Evolutionary conservation across 2,329 filamentous ascomycete genomes (phyloP), one percentile per base, ranked within the genome.

Genomic region (Rhexocercosporidium sp.): DNA sequence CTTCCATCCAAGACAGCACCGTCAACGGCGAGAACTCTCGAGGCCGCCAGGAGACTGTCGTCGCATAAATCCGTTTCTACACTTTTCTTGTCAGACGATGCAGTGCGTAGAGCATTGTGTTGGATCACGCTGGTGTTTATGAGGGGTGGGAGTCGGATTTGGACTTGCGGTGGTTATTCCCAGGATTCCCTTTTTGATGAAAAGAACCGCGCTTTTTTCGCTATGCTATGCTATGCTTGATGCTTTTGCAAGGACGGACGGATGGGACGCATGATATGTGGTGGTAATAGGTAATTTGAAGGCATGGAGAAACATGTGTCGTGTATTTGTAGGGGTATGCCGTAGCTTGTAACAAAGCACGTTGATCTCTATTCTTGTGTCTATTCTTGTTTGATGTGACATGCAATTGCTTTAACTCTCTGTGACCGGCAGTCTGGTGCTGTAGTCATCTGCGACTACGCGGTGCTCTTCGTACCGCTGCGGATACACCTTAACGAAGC

Each of bases 1-100:
- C 82, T 68, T 86, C 85, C n/a, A 79, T 82, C 25, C 76, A 84
- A n/a, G 85, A 85, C 59, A 84, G 82, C 54, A 78, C 78, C 18
- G 83, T 88, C 61, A 86, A 88, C 67, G 84, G 84, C 64, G 87
- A 90, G 86, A 57, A 57, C 54, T 20, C 82, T 83, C 57, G 83
- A 87, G 72, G 66, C 68, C 56, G 76, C 86, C 82, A 84, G 54
- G 83, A 88, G 71, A 66, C 71, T 53, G 75, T 87, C 49, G 81
- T 65, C 20, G 74, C 71, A 60, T 77, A 71, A 72, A 51, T 59
- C 25, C 25, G 7, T 53, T 53, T 29, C n/a, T 16, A 22, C 51
- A 44, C 56, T 22, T 53, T 27, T 34, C 46, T 39, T 57, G 9
- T 25, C 54, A 41, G n/a, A 41, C 34, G 54, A 41, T 57, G 54